phyloP scores from a whole-genome alignment of 306 rosid genomes.

The Aeschynomene evenia region DNA sequence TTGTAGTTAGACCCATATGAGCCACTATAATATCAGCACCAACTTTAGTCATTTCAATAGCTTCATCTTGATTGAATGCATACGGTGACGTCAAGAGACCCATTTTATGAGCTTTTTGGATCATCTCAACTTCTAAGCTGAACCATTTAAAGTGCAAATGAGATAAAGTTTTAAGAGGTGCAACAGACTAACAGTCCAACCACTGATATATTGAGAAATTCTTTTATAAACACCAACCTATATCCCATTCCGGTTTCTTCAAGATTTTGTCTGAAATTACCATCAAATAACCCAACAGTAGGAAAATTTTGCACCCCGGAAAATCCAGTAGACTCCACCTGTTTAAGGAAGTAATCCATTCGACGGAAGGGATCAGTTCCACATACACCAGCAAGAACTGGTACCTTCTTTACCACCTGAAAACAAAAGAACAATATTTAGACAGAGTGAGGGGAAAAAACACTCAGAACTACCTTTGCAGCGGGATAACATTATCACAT shows the following conservation, averaged over 20 bases:
- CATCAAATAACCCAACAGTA: conserved; percentile 91
- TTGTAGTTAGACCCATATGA: conserved; percentile 93
- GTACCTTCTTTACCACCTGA: conserved; percentile 77
- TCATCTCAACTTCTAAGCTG: conserved; percentile 95
- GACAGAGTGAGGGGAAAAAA: conserved; percentile 13
- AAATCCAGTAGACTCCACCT: conserved; percentile 87
- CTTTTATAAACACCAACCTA: conserved; percentile 48
- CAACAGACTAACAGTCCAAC: background rate
- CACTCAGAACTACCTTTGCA: conserved; percentile 2
- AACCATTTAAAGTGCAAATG: conserved; percentile 28
- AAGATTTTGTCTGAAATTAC: conserved; percentile 88
- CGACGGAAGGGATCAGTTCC: conserved; percentile 91
- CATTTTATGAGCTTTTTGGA: conserved; percentile 75
- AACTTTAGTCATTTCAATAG: conserved; percentile 74
- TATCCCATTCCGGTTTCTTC: conserved; percentile 99
- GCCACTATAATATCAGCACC: conserved; percentile 93
- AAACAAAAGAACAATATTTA: conserved; percentile 28
- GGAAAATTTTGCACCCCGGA: conserved; percentile 95
- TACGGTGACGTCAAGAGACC: conserved; percentile 95
- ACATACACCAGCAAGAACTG: conserved; percentile 92
- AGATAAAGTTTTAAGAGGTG: conserved; percentile 22
- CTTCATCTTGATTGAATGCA: conserved; percentile 79
- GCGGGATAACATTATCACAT: conserved; percentile 8
- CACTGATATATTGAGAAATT: background rate
- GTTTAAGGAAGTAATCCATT: conserved; percentile 85